Conservation (phyloP, 371 early-diverging fungal species). For the Funneliformis caledonium region DNA sequence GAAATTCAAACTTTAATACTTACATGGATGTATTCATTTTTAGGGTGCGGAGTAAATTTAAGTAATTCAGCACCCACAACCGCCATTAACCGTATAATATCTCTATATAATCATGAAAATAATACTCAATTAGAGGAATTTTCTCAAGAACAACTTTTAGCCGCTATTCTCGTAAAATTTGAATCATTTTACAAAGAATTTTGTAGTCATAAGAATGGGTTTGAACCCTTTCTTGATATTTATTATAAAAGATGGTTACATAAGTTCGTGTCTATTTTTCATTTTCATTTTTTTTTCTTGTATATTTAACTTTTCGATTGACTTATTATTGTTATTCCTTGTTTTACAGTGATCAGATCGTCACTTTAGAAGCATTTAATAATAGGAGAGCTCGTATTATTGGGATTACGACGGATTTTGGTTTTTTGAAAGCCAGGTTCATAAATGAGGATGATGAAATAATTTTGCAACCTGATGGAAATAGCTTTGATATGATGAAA, state of each 20-base stretch:
- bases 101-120: constrained; percentile 54
- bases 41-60: constrained; percentile 85
- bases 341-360: constrained; percentile 61
- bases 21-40: constrained; percentile 13
- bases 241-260: constrained; percentile 92
- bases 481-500: constrained; percentile 94
- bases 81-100: constrained; percentile 81
- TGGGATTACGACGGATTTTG: constrained; percentile 80
- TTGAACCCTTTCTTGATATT: constrained; percentile 70
- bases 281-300: background rate
- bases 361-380: constrained; percentile 68
- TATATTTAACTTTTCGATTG: background rate
- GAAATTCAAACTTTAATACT: background rate
- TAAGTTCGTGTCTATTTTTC: constrained; percentile 51
- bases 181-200: constrained; percentile 75
- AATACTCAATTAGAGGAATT: constrained; percentile 52
- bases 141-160: constrained; percentile 74
- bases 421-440: constrained; percentile 74
- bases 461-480: constrained; percentile 92
- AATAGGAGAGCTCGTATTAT: constrained; percentile 64
- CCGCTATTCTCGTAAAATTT: constrained; percentile 74
- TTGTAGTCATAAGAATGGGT: constrained; percentile 59
- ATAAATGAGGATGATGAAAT: constrained; percentile 48
- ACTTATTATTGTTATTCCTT: background rate
- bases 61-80: constrained; percentile 82